Base-by-base conservation (phyloP, 1,284 basidiomycete genomes). In the Rhodofomes roseus region DNA sequence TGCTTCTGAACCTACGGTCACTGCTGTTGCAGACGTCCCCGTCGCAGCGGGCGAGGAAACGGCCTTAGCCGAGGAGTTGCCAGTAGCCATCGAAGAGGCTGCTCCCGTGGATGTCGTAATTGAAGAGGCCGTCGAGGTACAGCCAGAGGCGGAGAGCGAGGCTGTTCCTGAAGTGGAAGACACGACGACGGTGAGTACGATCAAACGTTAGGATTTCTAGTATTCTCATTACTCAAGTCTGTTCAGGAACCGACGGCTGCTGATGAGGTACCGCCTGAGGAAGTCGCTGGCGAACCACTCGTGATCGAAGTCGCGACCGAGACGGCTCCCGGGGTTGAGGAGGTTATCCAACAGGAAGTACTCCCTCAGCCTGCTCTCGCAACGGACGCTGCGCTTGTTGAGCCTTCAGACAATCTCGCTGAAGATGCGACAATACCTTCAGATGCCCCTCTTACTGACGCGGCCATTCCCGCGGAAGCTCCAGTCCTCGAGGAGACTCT, bases 361-460 rank as follows among this genome's bases (percentile, higher is more conserved):
- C n/a, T 34, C 20, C n/a, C n/a, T n/a, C n/a, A n/a, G n/a, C 18
- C 55, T 16, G 55, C 29, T 8, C 59, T 39, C 44, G 63, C 56
- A 39, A 58, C 52, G 27, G 41, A n/a, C 22, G 23, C 37, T n/a
- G 50, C 37, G 31, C 7, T 34, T 57, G 59, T 31, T 43, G 63
- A 56, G 23, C 23, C n/a, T 20, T 22, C 54, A 12, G 34, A 29
- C n/a, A 39, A 40, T 53, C 29, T 37, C 55, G 40, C 27, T 25
- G 44, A 27, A 16, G 46, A 39, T 16, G 56, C 23, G 25, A 22
- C 50, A 14, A 23, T 34, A 22, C 53, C 25, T 18, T 18, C 37
- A 7, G 54, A 56, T 25, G 39, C 41, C 4, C 37, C 40, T 11
- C 29, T 27, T 12, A 39, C 25, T 22, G 54, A 56, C 29, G 40